These are phyloP conservation scores for Kondoa subrosea DNA, from an alignment of 768 basidiomycete species.

Conservation along the genomic window DNA sequence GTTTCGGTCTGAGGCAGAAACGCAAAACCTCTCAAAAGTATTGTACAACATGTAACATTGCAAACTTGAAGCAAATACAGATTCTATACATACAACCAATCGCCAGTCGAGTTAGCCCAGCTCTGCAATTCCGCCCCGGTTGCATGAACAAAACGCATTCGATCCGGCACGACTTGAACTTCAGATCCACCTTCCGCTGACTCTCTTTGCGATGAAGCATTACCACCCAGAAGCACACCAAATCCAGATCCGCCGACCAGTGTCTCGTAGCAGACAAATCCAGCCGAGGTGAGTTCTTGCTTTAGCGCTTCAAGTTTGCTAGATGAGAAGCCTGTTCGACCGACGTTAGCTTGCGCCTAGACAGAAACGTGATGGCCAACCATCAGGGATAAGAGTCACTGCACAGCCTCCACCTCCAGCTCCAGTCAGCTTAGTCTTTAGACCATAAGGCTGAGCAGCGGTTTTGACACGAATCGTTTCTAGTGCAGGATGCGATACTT, in stretches of 20 bases:
- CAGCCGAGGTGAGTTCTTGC: conserved; percentile 43
- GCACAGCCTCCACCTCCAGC: conserved; percentile 98
- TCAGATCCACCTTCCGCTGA: conserved; percentile 25
- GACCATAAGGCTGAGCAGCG: conserved; percentile 43
- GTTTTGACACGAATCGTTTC: conserved; percentile 67
- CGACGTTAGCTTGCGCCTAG: neutral
- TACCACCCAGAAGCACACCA: conserved; percentile 40
- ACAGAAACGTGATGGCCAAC: conserved; percentile 37
- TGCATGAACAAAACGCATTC: conserved; percentile 16
- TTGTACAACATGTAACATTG: neutral
- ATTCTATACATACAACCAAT: conserved; percentile 19
- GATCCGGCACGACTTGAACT: conserved; percentile 10
- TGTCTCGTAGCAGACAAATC: conserved; percentile 72
- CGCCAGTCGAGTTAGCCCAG: conserved; percentile 17
- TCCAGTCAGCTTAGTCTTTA: conserved; percentile 89
- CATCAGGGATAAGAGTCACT: conserved; percentile 83
- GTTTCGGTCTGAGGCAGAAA: too few species aligned
- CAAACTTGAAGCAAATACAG: neutral
- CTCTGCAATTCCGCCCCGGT: conserved; percentile 14
- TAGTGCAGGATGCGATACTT: conserved; percentile 75
- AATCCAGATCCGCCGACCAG: conserved; percentile 84
- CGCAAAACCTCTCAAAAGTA: neutral
- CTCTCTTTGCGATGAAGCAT: neutral
- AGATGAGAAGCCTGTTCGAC: conserved; percentile 50
- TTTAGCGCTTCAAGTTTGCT: conserved; percentile 45